Base-by-base conservation (phyloP, 495 filamentous ascomycete genomes). In the Cryomyces antarcticus region DNA sequence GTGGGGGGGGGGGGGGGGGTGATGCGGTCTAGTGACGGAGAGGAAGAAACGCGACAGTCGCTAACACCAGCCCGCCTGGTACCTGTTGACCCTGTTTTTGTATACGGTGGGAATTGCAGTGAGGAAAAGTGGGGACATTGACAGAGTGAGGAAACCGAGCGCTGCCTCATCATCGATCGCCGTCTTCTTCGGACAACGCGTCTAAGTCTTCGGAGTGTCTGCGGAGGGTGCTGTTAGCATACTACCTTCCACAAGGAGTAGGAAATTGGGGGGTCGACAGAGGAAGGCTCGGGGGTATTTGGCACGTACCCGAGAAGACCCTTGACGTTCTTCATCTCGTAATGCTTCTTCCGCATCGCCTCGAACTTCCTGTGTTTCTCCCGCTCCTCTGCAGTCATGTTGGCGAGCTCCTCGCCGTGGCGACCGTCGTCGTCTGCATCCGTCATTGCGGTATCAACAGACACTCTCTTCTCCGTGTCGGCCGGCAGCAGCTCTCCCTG, bases 301-400 rank as follows among this genome's bases (percentile, higher is more conserved):
- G 11, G 36, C 39, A 66, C 72, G 45, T 59, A 80, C 78, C 85
- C 89, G 47, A 97, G 70, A 43, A 96, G 61, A 52, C 78, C 72
- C 49, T 87, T 93, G 24, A 96, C 84, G 55, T 89, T 80, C 68
- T 73, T 85, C 92, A 97, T 96, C 68, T 96, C 92, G 58, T 97
- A 97, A 59, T 97, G 89, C 62, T 73, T 83, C 72, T 85, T 93
- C 58, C 89, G 70, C 67, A 83, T 70, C 63, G 81, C 68, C 63
- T 93, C 87, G 54, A 97, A 97, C 57, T 78, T 71, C 46, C 71
- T 71, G 55, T 97, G 89, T 65, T 94, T 93, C 66, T 82, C 84
- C 45, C 64, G 62, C 50, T 89, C 86, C 59, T 94, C 87, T 31
- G 76, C 69, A 27, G 68, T 75, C 52, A 82, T 67, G 17, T 77